Conservation (phyloP, 805 yeast species). For the Starmerella powellii region DNA sequence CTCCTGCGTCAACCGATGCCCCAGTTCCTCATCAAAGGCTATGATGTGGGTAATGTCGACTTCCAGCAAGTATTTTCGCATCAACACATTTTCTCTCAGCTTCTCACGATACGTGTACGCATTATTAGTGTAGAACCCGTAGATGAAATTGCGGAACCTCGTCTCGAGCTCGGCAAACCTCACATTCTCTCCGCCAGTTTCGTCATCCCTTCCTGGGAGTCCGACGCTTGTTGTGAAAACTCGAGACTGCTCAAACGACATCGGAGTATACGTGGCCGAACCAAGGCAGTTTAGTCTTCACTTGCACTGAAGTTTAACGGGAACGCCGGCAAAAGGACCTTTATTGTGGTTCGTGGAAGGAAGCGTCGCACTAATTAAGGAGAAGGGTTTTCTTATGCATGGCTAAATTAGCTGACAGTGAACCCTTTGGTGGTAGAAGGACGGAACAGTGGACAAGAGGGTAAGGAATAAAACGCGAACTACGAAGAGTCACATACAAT, state of each 20-base stretch:
- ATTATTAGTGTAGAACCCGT: conserved; percentile 74
- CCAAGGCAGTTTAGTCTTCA: not conserved
- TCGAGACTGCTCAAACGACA: conserved; percentile 33
- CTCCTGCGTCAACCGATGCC: conserved; percentile 69
- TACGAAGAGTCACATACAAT: too few species aligned
- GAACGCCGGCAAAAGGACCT: too few species aligned
- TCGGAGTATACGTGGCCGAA: conserved; percentile 6
- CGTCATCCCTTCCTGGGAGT: conserved; percentile 60
- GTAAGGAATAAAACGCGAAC: too few species aligned
- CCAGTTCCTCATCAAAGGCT: conserved; percentile 77
- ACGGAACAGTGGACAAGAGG: too few species aligned
- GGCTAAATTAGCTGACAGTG: not conserved
- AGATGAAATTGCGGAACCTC: conserved; percentile 59
- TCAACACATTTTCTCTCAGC: conserved; percentile 70
- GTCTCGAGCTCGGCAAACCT: conserved; percentile 27
- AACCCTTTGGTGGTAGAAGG: too few species aligned
- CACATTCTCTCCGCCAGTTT: conserved; percentile 32
- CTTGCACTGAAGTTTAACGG: too few species aligned
- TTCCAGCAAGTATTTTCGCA: conserved; percentile 56
- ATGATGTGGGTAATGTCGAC: conserved; percentile 78
- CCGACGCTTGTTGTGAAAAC: conserved; percentile 50
- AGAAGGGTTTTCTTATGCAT: conserved; percentile 5
- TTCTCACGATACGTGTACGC: conserved; percentile 79
- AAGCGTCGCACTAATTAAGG: conserved; percentile 7
- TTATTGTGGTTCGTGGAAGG: not conserved